These are phyloP conservation scores for Vavraia culicis DNA, from an alignment of 371 early-diverging fungal species.

Conservation along the genomic window DNA sequence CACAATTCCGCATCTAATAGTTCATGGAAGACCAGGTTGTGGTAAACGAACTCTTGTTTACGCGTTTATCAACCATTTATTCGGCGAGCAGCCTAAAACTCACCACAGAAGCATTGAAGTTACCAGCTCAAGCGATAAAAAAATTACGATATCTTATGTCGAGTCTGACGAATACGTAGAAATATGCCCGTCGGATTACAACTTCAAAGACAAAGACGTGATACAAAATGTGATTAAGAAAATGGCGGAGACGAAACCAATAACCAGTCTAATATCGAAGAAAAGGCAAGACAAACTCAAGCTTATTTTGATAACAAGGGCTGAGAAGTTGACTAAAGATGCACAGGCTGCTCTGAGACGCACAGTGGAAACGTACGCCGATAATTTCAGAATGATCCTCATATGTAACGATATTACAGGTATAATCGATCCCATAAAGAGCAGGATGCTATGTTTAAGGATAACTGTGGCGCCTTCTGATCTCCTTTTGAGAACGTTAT, in stretches of 20 bases:
- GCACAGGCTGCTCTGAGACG: slow-evolving; percentile 91
- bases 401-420: slow-evolving; percentile 65
- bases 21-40: slow-evolving; percentile 79
- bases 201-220: slow-evolving; percentile 71
- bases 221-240: slow-evolving; percentile 88
- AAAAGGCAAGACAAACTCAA: slow-evolving; percentile 10
- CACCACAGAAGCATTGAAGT: slow-evolving; percentile 68
- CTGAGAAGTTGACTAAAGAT: slow-evolving; percentile 65
- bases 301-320: slow-evolving; percentile 82
- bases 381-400: slow-evolving; percentile 68
- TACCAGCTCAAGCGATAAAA: slow-evolving; percentile 55
- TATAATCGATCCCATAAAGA: slow-evolving; percentile 77
- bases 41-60: slow-evolving; percentile 83
- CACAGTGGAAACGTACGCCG: slow-evolving; percentile 93
- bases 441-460: slow-evolving; percentile 70
- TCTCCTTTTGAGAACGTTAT: slow-evolving; percentile 46
- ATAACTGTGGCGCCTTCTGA: slow-evolving; percentile 55
- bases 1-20: slow-evolving; percentile 64
- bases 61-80: slow-evolving; percentile 49
- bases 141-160: slow-evolving; percentile 50
- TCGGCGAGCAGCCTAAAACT: slow-evolving; percentile 16
- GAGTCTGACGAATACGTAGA: slow-evolving; percentile 40
- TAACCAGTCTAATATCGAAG: slow-evolving; percentile 47
- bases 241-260: slow-evolving; percentile 83
- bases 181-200: slow-evolving; percentile 51